Evolutionary conservation across 257 asterid genomes (phyloP), one percentile per base, ranked within the genome.

Genomic region (Linderniella brevidens): DNA sequence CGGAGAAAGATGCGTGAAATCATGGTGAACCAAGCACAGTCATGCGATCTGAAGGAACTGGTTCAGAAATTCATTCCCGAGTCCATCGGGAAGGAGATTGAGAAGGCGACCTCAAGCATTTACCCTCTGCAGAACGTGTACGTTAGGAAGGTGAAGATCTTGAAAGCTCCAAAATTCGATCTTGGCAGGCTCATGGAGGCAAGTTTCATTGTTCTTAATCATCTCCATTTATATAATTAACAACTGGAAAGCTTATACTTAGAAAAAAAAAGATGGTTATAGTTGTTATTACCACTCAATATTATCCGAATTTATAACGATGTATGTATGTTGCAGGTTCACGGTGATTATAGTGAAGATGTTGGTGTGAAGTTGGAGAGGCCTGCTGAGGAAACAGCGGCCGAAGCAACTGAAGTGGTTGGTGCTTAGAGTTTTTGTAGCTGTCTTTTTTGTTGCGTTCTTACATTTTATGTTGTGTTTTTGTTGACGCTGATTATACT

Each of bases 151-250:
- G 73, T 70, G 15, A 70, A 70, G 64, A 70, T 70, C 54, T 47
- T 70, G 48, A 70, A 70, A 54, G 73, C 77, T 25, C 77, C 77
- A 6, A 70, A 70, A 20, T 70, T 70, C 8, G 77, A 70, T 44
- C 67, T 70, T 70, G 64, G 77, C 43, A 61, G 59, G 68, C 44
- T 65, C 48, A 66, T 70, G 77, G 73, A 70, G 77, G 73, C 19
- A 52, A 46, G 59, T 46, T 36, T n/a, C 32, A 37, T 13, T 19
- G 18, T 5, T 41, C 16, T 13, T 3, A 25, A 25, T 25, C 32
- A 25, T 25, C 6, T 25, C 32, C 32, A 25, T 25, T 25, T 6
- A 25, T 25, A 3, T 25, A 2, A n/a, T 6, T 25, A 25, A 25
- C 32, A 25, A 25, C 32, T 25, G 6, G 6, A 25, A 3, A 25